Evolutionary conservation across 768 basidiomycete species (phyloP).

Genomic region (Hydnomerulius pinastri): DNA sequence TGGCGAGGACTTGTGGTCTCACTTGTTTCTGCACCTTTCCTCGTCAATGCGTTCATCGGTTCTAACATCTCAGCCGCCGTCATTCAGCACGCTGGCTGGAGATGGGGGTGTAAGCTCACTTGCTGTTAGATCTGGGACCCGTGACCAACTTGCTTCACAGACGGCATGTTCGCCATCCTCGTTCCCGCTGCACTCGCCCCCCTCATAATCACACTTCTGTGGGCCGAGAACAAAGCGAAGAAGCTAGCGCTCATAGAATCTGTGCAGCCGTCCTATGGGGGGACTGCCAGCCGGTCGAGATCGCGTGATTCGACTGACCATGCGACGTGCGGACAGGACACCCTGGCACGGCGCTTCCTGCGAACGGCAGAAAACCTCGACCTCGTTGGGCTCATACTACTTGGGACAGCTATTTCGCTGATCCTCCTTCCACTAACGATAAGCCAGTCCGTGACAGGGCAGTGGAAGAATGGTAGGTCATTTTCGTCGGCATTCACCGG

Average conservation of each 20-base stretch:
- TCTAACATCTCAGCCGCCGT: constrained; percentile 55
- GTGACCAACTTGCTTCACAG: constrained; percentile 26
- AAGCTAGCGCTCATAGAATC: constrained; percentile 34
- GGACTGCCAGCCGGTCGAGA: neutral
- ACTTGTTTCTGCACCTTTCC: constrained; percentile 51
- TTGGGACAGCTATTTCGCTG: constrained; percentile 50
- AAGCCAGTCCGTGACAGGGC: constrained; percentile 37
- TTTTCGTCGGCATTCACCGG: too few species aligned
- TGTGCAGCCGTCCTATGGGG: neutral
- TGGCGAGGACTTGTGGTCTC: constrained; percentile 56
- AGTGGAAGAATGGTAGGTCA: constrained; percentile 50
- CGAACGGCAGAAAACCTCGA: constrained; percentile 42
- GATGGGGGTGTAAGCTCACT: constrained; percentile 64
- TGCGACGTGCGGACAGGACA: neutral
- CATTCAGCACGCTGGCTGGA: constrained; percentile 53
- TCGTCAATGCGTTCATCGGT: constrained; percentile 68
- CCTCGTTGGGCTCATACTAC: constrained; percentile 49
- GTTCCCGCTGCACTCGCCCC: constrained; percentile 52
- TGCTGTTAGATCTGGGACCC: neutral
- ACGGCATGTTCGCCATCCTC: constrained; percentile 60
- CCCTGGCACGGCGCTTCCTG: constrained; percentile 10
- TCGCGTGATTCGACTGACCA: neutral
- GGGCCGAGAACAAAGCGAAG: constrained; percentile 53
- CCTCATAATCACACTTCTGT: constrained; percentile 54
- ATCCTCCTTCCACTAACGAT: constrained; percentile 60